phyloP scores from a whole-genome alignment of 176 grass and related monocot genomes.

The Rhynchospora breviuscula region DNA sequence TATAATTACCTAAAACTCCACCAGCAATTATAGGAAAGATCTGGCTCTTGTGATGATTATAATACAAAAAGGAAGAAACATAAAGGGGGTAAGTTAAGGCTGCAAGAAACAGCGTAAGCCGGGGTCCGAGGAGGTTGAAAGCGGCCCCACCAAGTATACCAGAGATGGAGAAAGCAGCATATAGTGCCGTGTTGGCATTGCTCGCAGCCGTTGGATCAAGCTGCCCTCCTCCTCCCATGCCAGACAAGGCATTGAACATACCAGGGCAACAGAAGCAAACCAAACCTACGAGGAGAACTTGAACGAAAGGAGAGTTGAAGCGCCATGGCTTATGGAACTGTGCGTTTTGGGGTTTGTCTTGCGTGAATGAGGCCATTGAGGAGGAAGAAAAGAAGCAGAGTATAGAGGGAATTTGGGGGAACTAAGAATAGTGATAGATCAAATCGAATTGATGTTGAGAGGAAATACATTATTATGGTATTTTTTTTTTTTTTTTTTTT shows the following conservation, averaged over 20 bases:
- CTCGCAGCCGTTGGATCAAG: constrained; percentile 47
- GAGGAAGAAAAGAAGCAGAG: not conserved
- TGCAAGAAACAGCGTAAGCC: constrained; percentile 51
- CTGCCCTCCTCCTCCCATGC: constrained; percentile 87
- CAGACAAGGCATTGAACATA: constrained; percentile 98
- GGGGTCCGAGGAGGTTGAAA: constrained; percentile 84
- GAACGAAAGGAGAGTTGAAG: constrained; percentile 71
- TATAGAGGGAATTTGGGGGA: not conserved
- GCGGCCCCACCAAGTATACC: constrained; percentile 69
- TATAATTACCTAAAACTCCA: constrained; percentile 36
- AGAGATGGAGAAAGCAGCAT: constrained; percentile 75
- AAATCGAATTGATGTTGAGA: too few species aligned
- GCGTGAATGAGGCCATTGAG: not conserved
- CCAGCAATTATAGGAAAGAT: constrained; percentile 55
- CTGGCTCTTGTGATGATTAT: constrained; percentile 61
- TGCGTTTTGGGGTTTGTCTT: not conserved
- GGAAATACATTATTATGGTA: too few species aligned
- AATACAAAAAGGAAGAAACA: constrained; percentile 84
- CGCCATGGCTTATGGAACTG: constrained; percentile 16
- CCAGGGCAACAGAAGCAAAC: constrained; percentile 98
- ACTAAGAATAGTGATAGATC: not conserved
- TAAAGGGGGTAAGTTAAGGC: constrained; percentile 79
- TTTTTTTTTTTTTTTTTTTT: too few species aligned
- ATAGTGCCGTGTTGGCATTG: constrained; percentile 97
- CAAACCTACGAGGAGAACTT: constrained; percentile 66